phyloP scores from a whole-genome alignment of 1,139 yeast species.

The Meyerozyma athensensis region DNA sequence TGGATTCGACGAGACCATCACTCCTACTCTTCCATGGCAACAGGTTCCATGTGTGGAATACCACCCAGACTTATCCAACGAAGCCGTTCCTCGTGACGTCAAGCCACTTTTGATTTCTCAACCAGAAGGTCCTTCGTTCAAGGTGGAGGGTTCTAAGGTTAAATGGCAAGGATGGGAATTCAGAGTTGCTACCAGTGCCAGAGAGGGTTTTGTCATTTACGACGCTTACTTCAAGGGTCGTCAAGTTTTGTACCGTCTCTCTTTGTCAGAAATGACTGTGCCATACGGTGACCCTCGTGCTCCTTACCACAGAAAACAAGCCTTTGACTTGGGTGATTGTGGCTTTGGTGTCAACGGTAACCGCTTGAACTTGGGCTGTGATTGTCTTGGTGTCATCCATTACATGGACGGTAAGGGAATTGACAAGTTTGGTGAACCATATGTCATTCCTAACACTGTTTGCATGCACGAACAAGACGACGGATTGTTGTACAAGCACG shows the following conservation, averaged over 20 bases:
- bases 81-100: constrained; percentile 48
- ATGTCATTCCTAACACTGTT: constrained; percentile 63
- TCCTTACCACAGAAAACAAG: constrained; percentile 88
- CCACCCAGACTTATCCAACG: constrained; percentile 70
- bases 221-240: constrained; percentile 80
- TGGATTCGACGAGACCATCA: constrained; percentile 60
- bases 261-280: constrained; percentile 86
- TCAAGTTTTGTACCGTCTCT: constrained; percentile 70
- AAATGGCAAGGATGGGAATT: constrained; percentile 92
- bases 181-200: constrained; percentile 66
- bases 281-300: constrained; percentile 91
- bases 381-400: constrained; percentile 82
- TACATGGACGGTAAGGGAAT: constrained; percentile 67
- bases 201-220: constrained; percentile 82
- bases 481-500: constrained; percentile 78
- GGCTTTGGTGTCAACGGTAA: constrained; percentile 84
- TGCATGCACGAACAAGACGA: constrained; percentile 90
- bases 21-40: constrained; percentile 60
- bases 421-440: constrained; percentile 62
- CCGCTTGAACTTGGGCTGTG: constrained; percentile 75
- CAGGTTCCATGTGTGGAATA: constrained; percentile 61
- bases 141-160: constrained; percentile 58
- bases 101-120: constrained; percentile 75
- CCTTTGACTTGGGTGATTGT: constrained; percentile 87
- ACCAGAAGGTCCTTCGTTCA: constrained; percentile 84